Base-by-base conservation (phyloP, 2,329 filamentous ascomycete genomes). In the Knufia fluminis region DNA sequence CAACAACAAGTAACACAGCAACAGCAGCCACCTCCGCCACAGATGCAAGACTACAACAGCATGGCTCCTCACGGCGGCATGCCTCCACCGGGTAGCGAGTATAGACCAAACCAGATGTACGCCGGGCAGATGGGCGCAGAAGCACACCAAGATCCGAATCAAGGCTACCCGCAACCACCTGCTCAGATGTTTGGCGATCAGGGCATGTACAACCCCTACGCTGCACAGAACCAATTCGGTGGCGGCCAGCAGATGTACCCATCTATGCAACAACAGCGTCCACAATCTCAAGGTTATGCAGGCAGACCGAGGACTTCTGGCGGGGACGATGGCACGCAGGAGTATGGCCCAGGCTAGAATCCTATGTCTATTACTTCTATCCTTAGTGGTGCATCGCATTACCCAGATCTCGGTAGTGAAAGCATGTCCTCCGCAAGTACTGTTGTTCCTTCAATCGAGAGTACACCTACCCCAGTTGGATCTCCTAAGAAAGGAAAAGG, bases 61-160 rank as follows among this genome's bases (percentile, higher is more conserved):
- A 75, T 86, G 64, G 73, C 73, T 38, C 44, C 17, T 16, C 73
- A 78, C 38, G 83, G 86, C 61, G 69, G 72, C 49, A 76, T 89
- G 53, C 73, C 74, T 16, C 74, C 79, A 41, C 74, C 79, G 38
- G 85, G 89, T 48, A 78, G 84, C 58, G 86, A 92, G 59, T 94
- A 94, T 66, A 84, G 87, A 54, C 79, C 82, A 59, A 81, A 86
- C 62, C 80, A 80, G 39, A 91, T 95, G 80, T 96, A 95, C 64
- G 75, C 83, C 24, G 83, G 82, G 48, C 82, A 88, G 56, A 85
- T 89, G 51, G 54, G 54, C 26, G 56, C 51, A 16, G 57, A 59
- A 41, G 54, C 23, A 4, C 86, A 88, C 57, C 73, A 82, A 12
- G 84, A 85, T 43, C 80, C 85, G 10, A 76, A 79, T 41, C 77